Evolutionary conservation across 1,284 basidiomycete species (phyloP).

Genomic region (Crucibulum cyathiforme): DNA sequence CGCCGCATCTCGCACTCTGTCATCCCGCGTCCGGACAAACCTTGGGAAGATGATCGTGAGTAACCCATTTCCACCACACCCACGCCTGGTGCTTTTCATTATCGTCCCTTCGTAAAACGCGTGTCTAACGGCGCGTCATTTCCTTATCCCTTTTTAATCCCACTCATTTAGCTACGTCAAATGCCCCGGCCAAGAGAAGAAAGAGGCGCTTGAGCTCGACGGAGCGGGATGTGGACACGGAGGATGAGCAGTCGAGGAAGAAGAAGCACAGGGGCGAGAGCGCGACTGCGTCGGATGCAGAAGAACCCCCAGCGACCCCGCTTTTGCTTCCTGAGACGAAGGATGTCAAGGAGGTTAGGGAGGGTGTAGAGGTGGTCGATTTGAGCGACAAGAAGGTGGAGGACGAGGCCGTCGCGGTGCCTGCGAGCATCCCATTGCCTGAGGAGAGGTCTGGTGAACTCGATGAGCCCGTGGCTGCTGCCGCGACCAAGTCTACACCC

Average conservation of each 20-base stretch:
- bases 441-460: slow-evolving; percentile 45
- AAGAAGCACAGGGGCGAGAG: slow-evolving; percentile 50
- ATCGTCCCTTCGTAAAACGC: slow-evolving; percentile 3
- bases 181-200: slow-evolving; percentile 68
- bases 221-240: slow-evolving; percentile 50
- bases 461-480: slow-evolving; percentile 23
- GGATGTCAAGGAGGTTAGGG: slow-evolving; percentile 70
- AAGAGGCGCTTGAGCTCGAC: slow-evolving; percentile 68
- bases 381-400: slow-evolving; percentile 48
- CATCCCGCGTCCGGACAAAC: slow-evolving; percentile 71
- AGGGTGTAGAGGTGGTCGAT: slow-evolving; percentile 73
- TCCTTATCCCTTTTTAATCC: slow-evolving; percentile 10
- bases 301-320: slow-evolving; percentile 19
- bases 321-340: slow-evolving; percentile 42
- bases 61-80: slow-evolving; percentile 12
- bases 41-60: slow-evolving; percentile 78
- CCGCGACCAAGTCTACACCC: background rate
- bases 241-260: slow-evolving; percentile 47
- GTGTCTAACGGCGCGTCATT: background rate
- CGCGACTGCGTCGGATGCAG: slow-evolving; percentile 23
- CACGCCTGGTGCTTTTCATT: slow-evolving; percentile 9
- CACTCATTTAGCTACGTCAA: slow-evolving; percentile 65
- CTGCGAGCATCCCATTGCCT: slow-evolving; percentile 61
- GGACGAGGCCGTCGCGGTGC: slow-evolving; percentile 27
- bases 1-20: slow-evolving; percentile 75